phyloP scores from a whole-genome alignment of 129 eudicot species.

The Chrysanthemum seticuspe region DNA sequence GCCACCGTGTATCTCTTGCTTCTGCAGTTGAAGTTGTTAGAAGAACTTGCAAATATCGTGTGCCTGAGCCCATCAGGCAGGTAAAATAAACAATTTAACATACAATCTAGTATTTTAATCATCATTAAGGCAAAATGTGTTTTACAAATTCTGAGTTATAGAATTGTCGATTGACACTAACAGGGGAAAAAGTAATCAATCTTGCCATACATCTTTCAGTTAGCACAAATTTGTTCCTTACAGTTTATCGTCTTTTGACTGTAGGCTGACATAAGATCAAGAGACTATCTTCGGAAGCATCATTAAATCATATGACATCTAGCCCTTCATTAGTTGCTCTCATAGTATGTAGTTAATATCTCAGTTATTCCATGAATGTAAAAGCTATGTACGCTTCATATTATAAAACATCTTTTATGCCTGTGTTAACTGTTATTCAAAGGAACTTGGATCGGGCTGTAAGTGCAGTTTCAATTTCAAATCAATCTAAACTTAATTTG shows the following conservation, averaged over 20 bases:
- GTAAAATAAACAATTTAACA: constrained; percentile 24
- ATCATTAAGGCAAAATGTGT: too few relatives aligned
- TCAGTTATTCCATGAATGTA: constrained; percentile 6
- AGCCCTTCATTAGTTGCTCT: too few relatives aligned
- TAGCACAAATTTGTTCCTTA: neutral
- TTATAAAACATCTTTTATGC: neutral
- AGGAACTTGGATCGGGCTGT: neutral
- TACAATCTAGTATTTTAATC: too few relatives aligned
- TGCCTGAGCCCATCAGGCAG: constrained; percentile 97
- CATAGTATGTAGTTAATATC: neutral
- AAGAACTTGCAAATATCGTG: constrained; percentile 72
- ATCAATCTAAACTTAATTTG: too few relatives aligned
- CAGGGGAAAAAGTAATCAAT: neutral
- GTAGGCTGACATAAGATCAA: constrained; percentile 89
- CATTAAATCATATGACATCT: neutral
- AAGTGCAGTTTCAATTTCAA: neutral
- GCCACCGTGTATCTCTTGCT: constrained; percentile 84
- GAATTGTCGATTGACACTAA: too few relatives aligned
- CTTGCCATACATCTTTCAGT: neutral
- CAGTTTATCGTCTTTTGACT: neutral
- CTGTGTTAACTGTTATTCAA: neutral
- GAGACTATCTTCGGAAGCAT: constrained; percentile 60
- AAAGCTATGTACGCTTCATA: neutral
- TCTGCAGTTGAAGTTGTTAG: constrained; percentile 67
- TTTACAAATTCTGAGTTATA: too few relatives aligned